Percentiles rank a stretch among this genome's conserved stretches.
Evolutionary conservation across 2,329 filamentous ascomycete species (phyloP).

Genomic region (Aspergillus niger): DNA sequence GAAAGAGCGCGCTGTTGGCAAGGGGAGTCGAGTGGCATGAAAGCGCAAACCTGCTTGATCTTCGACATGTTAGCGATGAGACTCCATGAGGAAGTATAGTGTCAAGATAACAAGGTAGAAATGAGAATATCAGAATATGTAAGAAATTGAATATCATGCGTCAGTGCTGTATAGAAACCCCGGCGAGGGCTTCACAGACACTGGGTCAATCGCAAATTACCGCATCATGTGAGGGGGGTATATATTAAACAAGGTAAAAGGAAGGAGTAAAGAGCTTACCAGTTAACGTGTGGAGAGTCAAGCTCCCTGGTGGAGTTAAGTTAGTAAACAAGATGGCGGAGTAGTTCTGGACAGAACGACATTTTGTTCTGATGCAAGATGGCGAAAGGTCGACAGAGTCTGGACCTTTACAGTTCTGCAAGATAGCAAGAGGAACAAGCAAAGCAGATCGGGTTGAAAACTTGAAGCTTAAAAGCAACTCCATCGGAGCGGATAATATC

Average conservation of each 20-base stretch:
- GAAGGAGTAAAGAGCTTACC: slow-evolving; percentile 26
- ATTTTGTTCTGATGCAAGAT: slow-evolving; percentile 2
- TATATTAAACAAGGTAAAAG: slow-evolving; percentile 13
- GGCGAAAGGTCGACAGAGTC: background rate
- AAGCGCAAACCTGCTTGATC: slow-evolving; percentile 12
- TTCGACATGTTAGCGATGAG: slow-evolving; percentile 29
- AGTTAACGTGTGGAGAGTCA: slow-evolving; percentile 7
- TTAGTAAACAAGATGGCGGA: background rate
- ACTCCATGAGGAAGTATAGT: background rate
- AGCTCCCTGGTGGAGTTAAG: background rate
- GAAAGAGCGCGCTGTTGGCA: background rate
- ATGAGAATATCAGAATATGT: slow-evolving; percentile 85
- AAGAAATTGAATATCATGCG: slow-evolving; percentile 91
- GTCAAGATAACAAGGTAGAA: slow-evolving; percentile 5
- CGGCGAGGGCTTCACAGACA: slow-evolving; percentile 84
- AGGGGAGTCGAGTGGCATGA: background rate
- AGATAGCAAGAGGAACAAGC: background rate
- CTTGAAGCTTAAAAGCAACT: slow-evolving; percentile 25
- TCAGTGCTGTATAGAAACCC: slow-evolving; percentile 74
- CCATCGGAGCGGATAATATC: slow-evolving; percentile 29
- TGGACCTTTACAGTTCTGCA: background rate
- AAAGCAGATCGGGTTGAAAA: slow-evolving; percentile 28
- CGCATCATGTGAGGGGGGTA: slow-evolving; percentile 67
- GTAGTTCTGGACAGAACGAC: slow-evolving; percentile 4
- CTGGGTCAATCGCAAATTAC: slow-evolving; percentile 99